phyloP scores from a whole-genome alignment of 1,284 basidiomycete species.

The Cutaneotrichosporon dermatis region DNA sequence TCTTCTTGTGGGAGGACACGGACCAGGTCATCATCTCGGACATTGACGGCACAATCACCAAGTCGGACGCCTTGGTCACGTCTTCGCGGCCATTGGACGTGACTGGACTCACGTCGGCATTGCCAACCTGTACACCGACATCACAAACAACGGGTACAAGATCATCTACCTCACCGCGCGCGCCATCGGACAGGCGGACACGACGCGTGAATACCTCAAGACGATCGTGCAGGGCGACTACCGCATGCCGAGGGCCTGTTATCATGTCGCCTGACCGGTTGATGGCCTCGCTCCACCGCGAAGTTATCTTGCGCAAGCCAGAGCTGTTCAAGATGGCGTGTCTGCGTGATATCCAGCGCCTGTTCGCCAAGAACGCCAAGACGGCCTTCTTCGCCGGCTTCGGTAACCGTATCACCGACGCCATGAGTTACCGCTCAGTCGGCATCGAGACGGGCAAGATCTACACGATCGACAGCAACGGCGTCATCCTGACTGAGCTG shows the following conservation, averaged over 20 bases:
- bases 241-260: conserved; percentile 89
- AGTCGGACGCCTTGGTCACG: conserved; percentile 98
- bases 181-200: conserved; percentile 97
- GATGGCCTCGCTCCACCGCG: conserved; percentile 89
- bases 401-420: conserved; percentile 97
- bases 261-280: conserved; percentile 98
- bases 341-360: conserved; percentile 86
- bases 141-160: conserved; percentile 93
- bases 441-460: conserved; percentile 91
- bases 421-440: conserved; percentile 91
- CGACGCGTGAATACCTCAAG: conserved; percentile 90
- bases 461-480: conserved; percentile 93
- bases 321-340: conserved; percentile 99
- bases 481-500: conserved; percentile 96
- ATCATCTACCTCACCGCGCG: conserved; percentile 97
- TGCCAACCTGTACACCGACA: conserved; percentile 97
- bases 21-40: conserved; percentile 93
- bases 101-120: conserved; percentile 99
- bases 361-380: conserved; percentile 70
- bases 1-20: conserved; percentile 91
- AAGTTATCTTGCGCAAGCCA: conserved; percentile 98
- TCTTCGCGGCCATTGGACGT: conserved; percentile 98
- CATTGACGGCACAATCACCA: conserved; percentile 99
- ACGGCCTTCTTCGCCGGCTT: conserved; percentile 92
- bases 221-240: conserved; percentile 95